Evolutionary conservation across 2,329 filamentous ascomycete genomes (phyloP).

Genomic region (Ophiostoma perfectum): DNA sequence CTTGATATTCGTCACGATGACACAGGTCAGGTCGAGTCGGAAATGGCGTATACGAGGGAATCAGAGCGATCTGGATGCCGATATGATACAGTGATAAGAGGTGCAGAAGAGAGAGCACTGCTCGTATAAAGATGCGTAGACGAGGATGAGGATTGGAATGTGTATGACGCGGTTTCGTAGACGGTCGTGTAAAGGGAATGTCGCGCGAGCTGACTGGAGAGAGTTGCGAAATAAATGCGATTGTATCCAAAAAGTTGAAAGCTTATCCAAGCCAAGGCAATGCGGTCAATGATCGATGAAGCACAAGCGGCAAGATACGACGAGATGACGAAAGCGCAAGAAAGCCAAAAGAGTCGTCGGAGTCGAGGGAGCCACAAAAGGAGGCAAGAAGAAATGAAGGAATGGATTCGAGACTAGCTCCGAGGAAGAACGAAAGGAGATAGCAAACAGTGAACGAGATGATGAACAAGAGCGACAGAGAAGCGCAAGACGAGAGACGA

Average conservation of each 20-base stretch:
- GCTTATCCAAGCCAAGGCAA: neutral
- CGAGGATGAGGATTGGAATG: neutral
- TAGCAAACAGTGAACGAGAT: neutral
- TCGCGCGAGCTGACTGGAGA: neutral
- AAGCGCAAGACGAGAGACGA: neutral
- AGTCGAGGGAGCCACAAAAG: neutral
- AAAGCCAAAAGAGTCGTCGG: neutral
- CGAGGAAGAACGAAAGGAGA: neutral
- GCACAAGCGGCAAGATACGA: neutral
- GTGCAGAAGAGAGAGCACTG: neutral
- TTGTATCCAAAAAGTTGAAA: neutral
- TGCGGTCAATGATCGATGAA: neutral
- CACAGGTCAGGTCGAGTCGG: neutral
- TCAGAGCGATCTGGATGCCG: neutral
- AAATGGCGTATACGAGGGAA: neutral
- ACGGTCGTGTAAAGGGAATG: slow-evolving; percentile 1
- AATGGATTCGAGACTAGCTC: slow-evolving; percentile 13
- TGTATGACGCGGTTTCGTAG: neutral
- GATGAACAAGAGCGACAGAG: neutral
- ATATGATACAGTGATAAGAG: neutral
- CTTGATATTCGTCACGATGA: neutral
- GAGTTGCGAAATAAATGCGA: neutral
- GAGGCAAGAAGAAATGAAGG: neutral
- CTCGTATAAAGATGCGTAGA: neutral
- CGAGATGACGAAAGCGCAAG: neutral